Evolutionary conservation across 2,329 filamentous ascomycete genomes (phyloP).

Genomic region (Helminthosporium solani): DNA sequence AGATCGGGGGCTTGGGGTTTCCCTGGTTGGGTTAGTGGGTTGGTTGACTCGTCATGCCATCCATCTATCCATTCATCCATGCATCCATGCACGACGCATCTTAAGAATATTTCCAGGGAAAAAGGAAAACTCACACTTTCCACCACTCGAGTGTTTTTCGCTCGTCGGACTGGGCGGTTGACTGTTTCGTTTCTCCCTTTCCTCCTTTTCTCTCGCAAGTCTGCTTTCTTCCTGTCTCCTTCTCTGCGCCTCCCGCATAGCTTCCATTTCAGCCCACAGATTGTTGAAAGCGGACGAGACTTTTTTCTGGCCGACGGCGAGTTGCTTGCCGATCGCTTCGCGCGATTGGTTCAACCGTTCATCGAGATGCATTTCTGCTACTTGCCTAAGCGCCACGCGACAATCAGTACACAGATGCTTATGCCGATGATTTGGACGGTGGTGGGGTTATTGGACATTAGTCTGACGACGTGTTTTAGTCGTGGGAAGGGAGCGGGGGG

Average conservation of each 20-base stretch:
- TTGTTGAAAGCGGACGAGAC: slow-evolving; percentile 84
- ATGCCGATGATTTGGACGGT: slow-evolving; percentile 31
- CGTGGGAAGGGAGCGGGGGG: slow-evolving; percentile 11
- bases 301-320: slow-evolving; percentile 86
- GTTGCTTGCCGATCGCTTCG: slow-evolving; percentile 82
- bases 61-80: too few species aligned
- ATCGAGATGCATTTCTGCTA: slow-evolving; percentile 90
- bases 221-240: slow-evolving; percentile 60
- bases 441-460: slow-evolving; percentile 22
- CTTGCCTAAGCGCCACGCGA: slow-evolving; percentile 58
- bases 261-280: slow-evolving; percentile 87
- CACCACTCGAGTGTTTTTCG: slow-evolving; percentile 5
- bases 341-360: slow-evolving; percentile 81
- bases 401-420: slow-evolving; percentile 39
- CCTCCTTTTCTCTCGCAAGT: slow-evolving; percentile 39
- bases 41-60: neutral
- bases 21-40: slow-evolving; percentile 14
- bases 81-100: too few species aligned
- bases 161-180: slow-evolving; percentile 5
- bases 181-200: slow-evolving; percentile 28
- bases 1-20: slow-evolving; percentile 50
- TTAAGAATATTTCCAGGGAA: neutral
- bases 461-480: slow-evolving; percentile 35
- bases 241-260: slow-evolving; percentile 71
- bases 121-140: slow-evolving; percentile 24